Conservation (phyloP, 129 eudicot genomes). For the Dittrichia graveolens region DNA sequence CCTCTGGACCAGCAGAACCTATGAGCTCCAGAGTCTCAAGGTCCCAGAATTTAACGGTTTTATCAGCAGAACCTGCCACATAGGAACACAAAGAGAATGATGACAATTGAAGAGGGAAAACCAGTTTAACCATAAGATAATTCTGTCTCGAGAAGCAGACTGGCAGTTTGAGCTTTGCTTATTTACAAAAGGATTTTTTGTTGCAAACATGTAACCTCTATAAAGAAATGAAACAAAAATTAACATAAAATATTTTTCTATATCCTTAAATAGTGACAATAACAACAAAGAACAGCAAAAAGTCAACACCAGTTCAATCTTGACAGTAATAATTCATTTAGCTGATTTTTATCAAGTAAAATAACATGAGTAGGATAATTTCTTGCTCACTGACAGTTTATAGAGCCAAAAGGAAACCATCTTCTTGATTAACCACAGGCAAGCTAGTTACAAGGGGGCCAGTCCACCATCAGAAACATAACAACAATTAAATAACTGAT, state of each 20-base stretch:
- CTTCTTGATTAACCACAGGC: background rate
- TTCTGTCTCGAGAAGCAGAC: background rate
- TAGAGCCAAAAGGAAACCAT: conserved; percentile 5
- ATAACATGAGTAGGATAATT: background rate
- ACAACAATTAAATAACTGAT: background rate
- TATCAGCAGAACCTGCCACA: conserved; percentile 86
- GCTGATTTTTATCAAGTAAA: background rate
- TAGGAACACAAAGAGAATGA: conserved; percentile 10
- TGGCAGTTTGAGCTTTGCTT: conserved; percentile 12
- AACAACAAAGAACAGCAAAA: background rate
- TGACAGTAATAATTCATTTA: background rate
- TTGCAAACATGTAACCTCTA: background rate
- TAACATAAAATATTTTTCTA: background rate
- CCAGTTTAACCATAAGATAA: conserved; percentile 4
- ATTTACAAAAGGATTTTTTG: background rate
- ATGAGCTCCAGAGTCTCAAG: conserved; percentile 98
- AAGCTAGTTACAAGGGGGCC: background rate
- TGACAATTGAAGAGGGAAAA: conserved; percentile 8
- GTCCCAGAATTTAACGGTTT: conserved; percentile 96
- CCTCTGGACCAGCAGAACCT: conserved; percentile 99
- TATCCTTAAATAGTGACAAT: background rate
- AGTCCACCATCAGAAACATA: background rate
- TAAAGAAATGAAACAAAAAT: background rate
- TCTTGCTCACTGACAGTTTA: conserved; percentile 3
- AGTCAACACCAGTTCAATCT: conserved; percentile 5